These are phyloP conservation scores for Cenchrus americanus DNA, from an alignment of 176 grass and related monocot genomes.

Conservation along the genomic window DNA sequence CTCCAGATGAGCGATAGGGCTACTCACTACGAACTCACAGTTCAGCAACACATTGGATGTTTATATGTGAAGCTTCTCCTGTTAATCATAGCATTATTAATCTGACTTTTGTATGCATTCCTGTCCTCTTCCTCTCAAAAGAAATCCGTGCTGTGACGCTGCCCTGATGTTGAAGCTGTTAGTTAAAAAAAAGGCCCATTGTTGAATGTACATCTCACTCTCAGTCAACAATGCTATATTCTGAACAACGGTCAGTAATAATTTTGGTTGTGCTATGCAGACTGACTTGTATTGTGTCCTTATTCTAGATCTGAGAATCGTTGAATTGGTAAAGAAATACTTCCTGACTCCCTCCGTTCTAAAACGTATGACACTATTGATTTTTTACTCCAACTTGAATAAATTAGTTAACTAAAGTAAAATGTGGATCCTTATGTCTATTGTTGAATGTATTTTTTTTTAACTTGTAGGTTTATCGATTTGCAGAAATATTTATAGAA, in stretches of 20 bases:
- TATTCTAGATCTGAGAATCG: not conserved
- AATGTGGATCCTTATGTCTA: too few relatives aligned
- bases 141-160: not conserved
- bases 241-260: not conserved
- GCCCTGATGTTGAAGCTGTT: not conserved
- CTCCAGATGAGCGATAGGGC: not conserved
- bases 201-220: not conserved
- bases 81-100: not conserved
- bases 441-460: too few relatives aligned
- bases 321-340: slow-evolving; percentile 2
- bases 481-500: too few relatives aligned
- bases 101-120: not conserved
- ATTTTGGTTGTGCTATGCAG: not conserved
- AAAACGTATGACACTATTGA: too few relatives aligned
- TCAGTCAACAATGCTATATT: not conserved
- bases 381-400: too few relatives aligned
- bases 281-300: not conserved
- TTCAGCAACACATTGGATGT: not conserved
- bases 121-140: not conserved
- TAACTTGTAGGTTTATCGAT: too few relatives aligned
- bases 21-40: not conserved
- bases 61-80: slow-evolving; percentile 6
- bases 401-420: too few relatives aligned
- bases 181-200: not conserved
- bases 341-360: too few relatives aligned